These are phyloP conservation scores for Boeremia exigua DNA, from an alignment of 2,329 filamentous ascomycete genomes.

Conservation along the genomic window DNA sequence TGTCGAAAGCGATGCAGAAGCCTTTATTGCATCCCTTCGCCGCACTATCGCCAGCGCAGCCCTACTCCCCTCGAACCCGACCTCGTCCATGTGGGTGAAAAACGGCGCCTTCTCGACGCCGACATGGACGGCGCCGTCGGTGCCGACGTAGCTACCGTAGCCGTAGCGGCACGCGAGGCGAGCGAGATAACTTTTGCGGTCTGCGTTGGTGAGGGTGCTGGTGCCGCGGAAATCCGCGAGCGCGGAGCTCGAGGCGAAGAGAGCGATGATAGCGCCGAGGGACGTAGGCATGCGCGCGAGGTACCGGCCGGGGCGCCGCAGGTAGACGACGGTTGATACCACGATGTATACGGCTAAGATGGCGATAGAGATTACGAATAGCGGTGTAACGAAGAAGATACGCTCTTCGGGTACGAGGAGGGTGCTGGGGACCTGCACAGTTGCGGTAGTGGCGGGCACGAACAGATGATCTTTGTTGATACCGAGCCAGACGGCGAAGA, in stretches of 20 bases:
- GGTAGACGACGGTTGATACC: constrained; percentile 52
- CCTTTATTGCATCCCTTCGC: not conserved
- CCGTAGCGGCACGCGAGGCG: constrained; percentile 44
- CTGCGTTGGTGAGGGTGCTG: constrained; percentile 12
- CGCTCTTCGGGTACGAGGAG: constrained; percentile 40
- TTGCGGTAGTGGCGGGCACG: constrained; percentile 6
- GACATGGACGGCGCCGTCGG: constrained; percentile 53
- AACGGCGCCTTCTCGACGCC: constrained; percentile 59
- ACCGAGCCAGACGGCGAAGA: constrained; percentile 53
- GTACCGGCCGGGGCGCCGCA: constrained; percentile 47
- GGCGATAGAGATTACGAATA: constrained; percentile 53
- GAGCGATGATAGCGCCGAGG: constrained; percentile 56
- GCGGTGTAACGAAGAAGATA: constrained; percentile 55
- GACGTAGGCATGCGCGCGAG: constrained; percentile 58
- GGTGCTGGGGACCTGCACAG: not conserved
- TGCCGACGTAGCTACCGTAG: constrained; percentile 58
- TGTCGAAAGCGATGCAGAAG: not conserved
- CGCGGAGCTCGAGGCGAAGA: constrained; percentile 55
- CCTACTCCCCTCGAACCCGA: not conserved
- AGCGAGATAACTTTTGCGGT: constrained; percentile 19
- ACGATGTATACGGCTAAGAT: constrained; percentile 55
- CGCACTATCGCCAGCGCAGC: not conserved
- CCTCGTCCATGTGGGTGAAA: constrained; percentile 4
- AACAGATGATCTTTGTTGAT: constrained; percentile 52
- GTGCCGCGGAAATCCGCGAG: constrained; percentile 42